A percentile compares a stretch with the other conserved stretches of the same genome.
phyloP scores from a whole-genome alignment of 2,329 filamentous ascomycete genomes.

The Diaporthe helianthi region DNA sequence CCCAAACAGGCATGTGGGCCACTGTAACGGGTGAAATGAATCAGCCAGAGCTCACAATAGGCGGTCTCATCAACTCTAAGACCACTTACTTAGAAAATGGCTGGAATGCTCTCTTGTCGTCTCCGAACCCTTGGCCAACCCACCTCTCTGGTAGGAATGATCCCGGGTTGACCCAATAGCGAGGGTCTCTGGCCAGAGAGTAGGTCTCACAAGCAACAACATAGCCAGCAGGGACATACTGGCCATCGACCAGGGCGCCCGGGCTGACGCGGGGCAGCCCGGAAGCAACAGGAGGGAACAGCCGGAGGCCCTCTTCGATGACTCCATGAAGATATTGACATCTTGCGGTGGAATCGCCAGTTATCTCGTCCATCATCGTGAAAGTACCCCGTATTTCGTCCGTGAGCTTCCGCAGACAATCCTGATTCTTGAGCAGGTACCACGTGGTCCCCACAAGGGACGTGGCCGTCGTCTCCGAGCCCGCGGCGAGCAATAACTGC shows the following conservation, averaged over 20 bases:
- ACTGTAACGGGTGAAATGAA: neutral
- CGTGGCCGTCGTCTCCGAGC: constrained; percentile 36
- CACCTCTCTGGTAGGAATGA: constrained; percentile 29
- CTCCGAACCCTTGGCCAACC: constrained; percentile 24
- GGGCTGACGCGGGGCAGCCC: constrained; percentile 34
- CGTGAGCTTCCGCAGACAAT: constrained; percentile 41
- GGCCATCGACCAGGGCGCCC: constrained; percentile 31
- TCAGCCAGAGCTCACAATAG: neutral
- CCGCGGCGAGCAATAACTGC: constrained; percentile 27
- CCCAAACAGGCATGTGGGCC: constrained; percentile 33
- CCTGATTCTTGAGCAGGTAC: constrained; percentile 40
- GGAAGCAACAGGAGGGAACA: constrained; percentile 22
- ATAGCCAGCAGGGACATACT: constrained; percentile 30
- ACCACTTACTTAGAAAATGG: constrained; percentile 39
- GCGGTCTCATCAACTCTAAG: neutral
- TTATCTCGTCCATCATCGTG: constrained; percentile 47
- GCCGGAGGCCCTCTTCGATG: constrained; percentile 25
- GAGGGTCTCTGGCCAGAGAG: constrained; percentile 17
- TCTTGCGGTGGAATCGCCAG: constrained; percentile 21
- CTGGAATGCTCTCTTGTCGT: constrained; percentile 41
- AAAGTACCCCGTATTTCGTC: constrained; percentile 51
- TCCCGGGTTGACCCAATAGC: constrained; percentile 32
- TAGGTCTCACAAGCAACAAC: constrained; percentile 25
- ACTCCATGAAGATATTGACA: constrained; percentile 23
- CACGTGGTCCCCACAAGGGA: constrained; percentile 28